Base-by-base conservation (phyloP, 805 yeast genomes). In the Kluyveromyces siamensis region DNA sequence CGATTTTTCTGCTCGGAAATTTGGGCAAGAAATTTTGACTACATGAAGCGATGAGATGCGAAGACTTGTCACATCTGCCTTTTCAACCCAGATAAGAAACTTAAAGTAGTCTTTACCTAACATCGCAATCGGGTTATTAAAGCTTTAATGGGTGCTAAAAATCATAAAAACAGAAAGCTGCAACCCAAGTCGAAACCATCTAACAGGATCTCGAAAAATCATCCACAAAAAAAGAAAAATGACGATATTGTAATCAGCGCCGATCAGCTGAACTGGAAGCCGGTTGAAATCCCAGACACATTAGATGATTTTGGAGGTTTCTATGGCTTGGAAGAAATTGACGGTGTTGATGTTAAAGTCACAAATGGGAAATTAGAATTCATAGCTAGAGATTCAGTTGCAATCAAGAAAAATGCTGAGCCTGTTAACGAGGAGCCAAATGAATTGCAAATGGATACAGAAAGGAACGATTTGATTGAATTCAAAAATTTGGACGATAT, bases 251-350 rank as follows among this genome's bases (percentile, higher is more conserved):
- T 73, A 21, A 78, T 81, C 14, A 70, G 69, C 21, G 75, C 77
- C 2, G 74, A 74, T 52, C 72, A 72, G 17, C 67, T 86, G 53
- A 69, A 72, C 8, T 91, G 99, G 99, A 85, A 84, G 54, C 62
- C 82, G 2, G 95, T 90, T 8, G 84, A 82, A 2, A 76, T 90
- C 46, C 91, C 95, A 5, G 91, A 87, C 53, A 82, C 87, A 25
- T 67, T 87, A 45, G 96, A 82, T 51, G 96, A 88, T 65, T 87
- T 84, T 60, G 90, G 86, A 55, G 96, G 96, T 0, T 84, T 90
- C 58, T 88, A 82, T 63, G 99, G 97, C 0, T 70, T 93, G 36
- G 99, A 91, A 64, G 98, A 91, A 63, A 75, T 93, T 45, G 96
- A 88, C 49, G 97, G 96, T 41, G 97, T 91, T 35, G 90, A 77